Evolutionary conservation across 805 yeast genomes (phyloP), one percentile per base, ranked within the genome.

Genomic region (Ogataea degrootiae): DNA sequence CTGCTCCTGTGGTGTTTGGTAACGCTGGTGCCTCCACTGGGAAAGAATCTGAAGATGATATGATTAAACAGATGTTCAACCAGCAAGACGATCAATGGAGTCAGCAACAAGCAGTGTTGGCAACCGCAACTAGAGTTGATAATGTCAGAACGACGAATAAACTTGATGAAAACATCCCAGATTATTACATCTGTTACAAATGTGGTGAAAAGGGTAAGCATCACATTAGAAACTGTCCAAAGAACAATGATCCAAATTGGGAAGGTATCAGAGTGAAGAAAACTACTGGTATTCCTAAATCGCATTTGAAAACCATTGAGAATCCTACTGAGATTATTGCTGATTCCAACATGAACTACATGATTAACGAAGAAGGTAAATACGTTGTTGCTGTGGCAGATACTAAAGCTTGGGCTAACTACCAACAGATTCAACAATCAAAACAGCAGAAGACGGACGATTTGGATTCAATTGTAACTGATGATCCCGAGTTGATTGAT

Each of bases 361-460:
- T 94, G 85, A 81, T 94, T 56, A 90, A 90, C 33, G 98, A 91
- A 44, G 94, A 89, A 34, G 99, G 99, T 43, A 87, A 91, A 59
- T 94, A 87, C 63, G 99, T 94, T 5, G 85, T 89, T 42, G 97
- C 96, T n/a, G 82, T 91, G 51, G 98, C 98, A 0, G 99, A 94
- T 68, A 79, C 82, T 38, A 84, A 83, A 59, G 85, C 97, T 0
- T 92, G 99, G 99, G 82, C 83, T 46, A 81, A 77, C 42, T 91
- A 81, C 61, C 96, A 90, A 62, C 82, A 87, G 53, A 84, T 82
- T 73, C 82, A 57, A 62, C 73, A 68, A 58, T 61, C 60, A 9
- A 75, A 65, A 36, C 55, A 49, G 15, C 58, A 52, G 12, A 43
- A 39, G 4, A 39, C 41, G 2, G 56, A 50, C 17, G 60, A 54